Evolutionary conservation across 768 basidiomycete species (phyloP), one percentile per base, ranked within the genome.

Genomic region (Boletus sp.): DNA sequence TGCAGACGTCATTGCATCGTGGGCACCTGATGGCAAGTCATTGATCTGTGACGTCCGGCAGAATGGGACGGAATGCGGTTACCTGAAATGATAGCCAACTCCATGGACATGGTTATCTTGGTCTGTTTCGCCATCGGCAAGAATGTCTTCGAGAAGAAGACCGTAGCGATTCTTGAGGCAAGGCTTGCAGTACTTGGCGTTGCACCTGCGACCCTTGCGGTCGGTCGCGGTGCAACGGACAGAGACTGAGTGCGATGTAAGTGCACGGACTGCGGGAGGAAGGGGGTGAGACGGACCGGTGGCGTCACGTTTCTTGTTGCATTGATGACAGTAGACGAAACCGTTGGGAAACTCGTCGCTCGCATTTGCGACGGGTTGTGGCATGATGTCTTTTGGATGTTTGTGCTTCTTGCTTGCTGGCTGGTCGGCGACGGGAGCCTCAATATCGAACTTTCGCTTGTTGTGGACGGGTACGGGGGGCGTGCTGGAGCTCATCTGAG

Each of bases 81-180:
- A 85, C 86, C 78, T 78, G 74, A 83, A 90, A 27, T 70, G 69
- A 62, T 82, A 83, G 5, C 64, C 68, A 38, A 61, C 63, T 5
- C 62, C 63, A 21, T 55, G 58, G 29, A 68, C 66, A 55, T 77
- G 74, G 8, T 52, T 56, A 14, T 58, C 57, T 11, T 50, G 60
- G 52, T 50, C 58, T 38, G 56, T 61, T 57, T 70, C 77, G 35
- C 49, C 72, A 73, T 42, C 62, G 57, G 47, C 77, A 71, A 56
- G 79, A 54, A 62, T 82, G 75, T 66, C 80, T 74, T 59, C 68
- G n/a, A 72, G 62, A 21, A 54, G 45, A 42, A 72, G 53, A 37
- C 78, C 79, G 58, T 91, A 91, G 37, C 83, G 75, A 61, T 85
- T 88, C 68, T 78, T 82, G 59, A 91, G 75, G 59, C 89, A 90